Base-by-base conservation (phyloP, 371 early-diverging fungal genomes). In the Dinochytrium kinnereticum region DNA sequence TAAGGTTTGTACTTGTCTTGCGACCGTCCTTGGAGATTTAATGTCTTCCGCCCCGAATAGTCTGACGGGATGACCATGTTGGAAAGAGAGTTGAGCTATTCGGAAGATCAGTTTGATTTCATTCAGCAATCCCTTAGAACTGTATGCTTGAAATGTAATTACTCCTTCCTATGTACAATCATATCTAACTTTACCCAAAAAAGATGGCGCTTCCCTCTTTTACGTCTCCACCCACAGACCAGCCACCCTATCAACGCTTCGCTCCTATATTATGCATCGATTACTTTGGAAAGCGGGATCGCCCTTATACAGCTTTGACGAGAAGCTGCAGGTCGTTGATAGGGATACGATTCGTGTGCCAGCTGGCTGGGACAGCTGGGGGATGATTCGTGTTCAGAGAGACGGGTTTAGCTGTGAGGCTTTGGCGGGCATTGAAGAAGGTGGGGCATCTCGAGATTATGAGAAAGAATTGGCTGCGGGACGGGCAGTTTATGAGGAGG, bases 51-150 rank as follows among this genome's bases (percentile, higher is more conserved):
- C 19, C 1, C 19, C 7, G 38, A 50, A 10, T 78, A 94, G 94
- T 88, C 95, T 28, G 98, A 97, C 75, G 78, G 87, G 21, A 90
- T 93, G 68, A 86, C 86, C 72, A 82, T 79, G 59, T 79, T 95
- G 68, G 96, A 96, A 79, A 90, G 92, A 51, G 93, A 95, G 59
- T 83, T 87, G 53, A 94, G 92, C 31, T 96, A 90, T 82, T 91
- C 90, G 78, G 97, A 98, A 69, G 95, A 95, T 65, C 90, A 91
- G 55, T 96, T 98, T 80, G 98, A 97, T 80, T 96, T 91, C 82
- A 94, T 98, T 76, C 97, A 97, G 81, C 97, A 96, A 78, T 89
- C 90, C 30, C 84, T 98, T 57, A 91, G 98, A 61, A 92, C 95
- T 34, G 82, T 96, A 24, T 94, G 95, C 78, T 89, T 97, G 80